Percentiles rank a stretch among this genome's conserved stretches.
These are phyloP conservation scores for Aristolochia californica DNA, from an alignment of 164 flowering plant species.

Conservation along the genomic window DNA sequence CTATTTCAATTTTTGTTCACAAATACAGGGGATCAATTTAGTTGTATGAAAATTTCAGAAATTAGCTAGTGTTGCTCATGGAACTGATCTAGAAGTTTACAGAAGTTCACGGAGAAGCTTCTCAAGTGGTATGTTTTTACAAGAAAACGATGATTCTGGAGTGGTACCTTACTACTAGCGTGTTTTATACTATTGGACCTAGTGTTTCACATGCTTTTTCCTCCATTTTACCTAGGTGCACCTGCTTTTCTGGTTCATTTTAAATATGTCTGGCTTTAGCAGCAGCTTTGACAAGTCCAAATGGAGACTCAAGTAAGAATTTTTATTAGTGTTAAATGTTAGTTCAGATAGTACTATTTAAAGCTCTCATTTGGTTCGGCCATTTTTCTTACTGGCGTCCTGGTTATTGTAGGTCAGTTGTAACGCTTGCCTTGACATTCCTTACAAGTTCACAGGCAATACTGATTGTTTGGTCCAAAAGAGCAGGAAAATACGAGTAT, in stretches of 20 bases:
- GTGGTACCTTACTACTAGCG: neutral
- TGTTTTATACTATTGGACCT: neutral
- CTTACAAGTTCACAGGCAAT: constrained; percentile 97
- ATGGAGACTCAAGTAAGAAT: constrained; percentile 74
- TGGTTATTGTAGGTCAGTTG: constrained; percentile 45
- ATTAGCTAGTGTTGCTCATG: constrained; percentile 24
- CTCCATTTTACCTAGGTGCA: neutral
- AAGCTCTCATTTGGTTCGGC: neutral
- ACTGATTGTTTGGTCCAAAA: constrained; percentile 95
- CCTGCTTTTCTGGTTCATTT: neutral
- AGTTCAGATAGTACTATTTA: neutral
- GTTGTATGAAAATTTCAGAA: constrained; percentile 17
- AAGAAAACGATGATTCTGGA: constrained; percentile 6
- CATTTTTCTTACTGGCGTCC: neutral
- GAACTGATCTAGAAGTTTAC: constrained; percentile 46
- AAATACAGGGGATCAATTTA: neutral
- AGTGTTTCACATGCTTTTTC: neutral
- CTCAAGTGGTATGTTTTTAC: constrained; percentile 23
- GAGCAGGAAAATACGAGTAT: constrained; percentile 97
- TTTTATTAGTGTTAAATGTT: neutral
- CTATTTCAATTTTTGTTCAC: neutral
- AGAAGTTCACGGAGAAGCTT: constrained; percentile 43
- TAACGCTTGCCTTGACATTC: constrained; percentile 69
- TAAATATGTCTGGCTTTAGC: constrained; percentile 22
- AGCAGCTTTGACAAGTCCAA: constrained; percentile 27